Evolutionary conservation across 495 filamentous ascomycete genomes (phyloP).

Genomic region (Penicillium canescens): DNA sequence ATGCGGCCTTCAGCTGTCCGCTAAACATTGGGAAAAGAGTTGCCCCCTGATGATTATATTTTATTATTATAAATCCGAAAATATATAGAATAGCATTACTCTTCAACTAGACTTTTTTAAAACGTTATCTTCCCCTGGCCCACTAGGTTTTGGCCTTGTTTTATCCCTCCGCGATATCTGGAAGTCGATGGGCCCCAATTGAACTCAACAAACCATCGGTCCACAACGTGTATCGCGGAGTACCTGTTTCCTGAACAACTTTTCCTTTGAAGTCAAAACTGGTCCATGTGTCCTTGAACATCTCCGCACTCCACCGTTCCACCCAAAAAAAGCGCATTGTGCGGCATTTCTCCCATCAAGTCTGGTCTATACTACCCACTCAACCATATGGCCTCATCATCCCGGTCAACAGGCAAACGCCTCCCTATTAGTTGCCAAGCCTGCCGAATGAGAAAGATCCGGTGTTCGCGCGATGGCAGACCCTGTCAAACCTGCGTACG

Average conservation of each 20-base stretch:
- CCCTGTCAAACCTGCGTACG: conserved; percentile 44
- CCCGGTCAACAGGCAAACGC: conserved; percentile 36
- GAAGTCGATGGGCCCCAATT: neutral
- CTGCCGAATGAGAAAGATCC: conserved; percentile 42
- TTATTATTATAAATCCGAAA: neutral
- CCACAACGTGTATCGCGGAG: conserved; percentile 3
- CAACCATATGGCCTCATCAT: conserved; percentile 22
- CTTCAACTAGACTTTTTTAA: neutral
- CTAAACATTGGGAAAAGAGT: neutral
- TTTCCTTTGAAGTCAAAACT: neutral
- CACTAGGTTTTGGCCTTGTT: neutral
- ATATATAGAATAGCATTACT: conserved; percentile 1
- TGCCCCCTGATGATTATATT: conserved; percentile 1
- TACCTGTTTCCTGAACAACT: neutral
- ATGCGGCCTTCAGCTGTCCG: neutral
- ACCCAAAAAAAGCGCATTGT: neutral
- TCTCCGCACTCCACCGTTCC: neutral
- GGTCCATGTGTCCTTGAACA: neutral
- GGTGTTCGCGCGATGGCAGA: conserved; percentile 42
- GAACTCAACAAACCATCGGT: neutral
- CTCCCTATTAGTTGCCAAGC: conserved; percentile 46
- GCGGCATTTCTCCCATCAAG: neutral
- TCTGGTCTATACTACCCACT: neutral
- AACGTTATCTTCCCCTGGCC: neutral
- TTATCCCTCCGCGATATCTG: neutral